Evolutionary conservation across 495 filamentous ascomycete genomes (phyloP), one percentile per base, ranked within the genome.

Genomic region (Daldinia grandis): DNA sequence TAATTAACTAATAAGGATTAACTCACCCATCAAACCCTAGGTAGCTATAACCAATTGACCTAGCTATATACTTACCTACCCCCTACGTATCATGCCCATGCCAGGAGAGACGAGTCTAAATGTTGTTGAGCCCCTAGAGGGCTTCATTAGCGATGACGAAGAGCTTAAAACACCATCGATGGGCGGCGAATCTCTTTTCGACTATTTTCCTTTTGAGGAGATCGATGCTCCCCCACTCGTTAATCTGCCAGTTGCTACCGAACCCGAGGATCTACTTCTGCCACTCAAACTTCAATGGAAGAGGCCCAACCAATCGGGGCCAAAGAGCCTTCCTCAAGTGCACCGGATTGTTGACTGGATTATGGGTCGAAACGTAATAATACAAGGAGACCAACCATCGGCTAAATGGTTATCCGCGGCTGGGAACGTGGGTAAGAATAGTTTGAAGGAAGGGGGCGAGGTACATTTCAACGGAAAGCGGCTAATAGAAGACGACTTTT

Each of bases 401-500:
- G 17, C 14, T 17, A 17, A 57, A 28, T 37, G 28, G 33, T 33
- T 38, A 47, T 15, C 25, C 14, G 28, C 21, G 17, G 15, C 21
- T 25, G 25, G 27, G 1, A 17, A 62, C 30, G 24, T n/a, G 47
- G 28, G 25, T 12, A 50, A 59, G 58, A 15, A 3, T 33, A 33
- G 7, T 5, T 4, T 9, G 12, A 38, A 8, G 33, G 40, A 66
- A 6, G 47, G 35, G 10, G 5, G 24, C 27, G 27, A 56, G 14
- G 30, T 38, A n/a, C 12, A 47, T 31, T 1, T 15, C 3, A 44
- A 47, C 4, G 44, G 6, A 37, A 44, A 33, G 17, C 33, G 37
- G 17, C 8, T 19, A 1, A n/a, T 62, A 54, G 62, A 56, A 24
- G 71, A 74, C 1, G 71, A 73, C 10, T 69, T 58, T 35, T 6